A percentile compares a stretch with the other conserved stretches of the same genome.
phyloP scores from a whole-genome alignment of 164 flowering plant species.

The Vitis vinifera region DNA sequence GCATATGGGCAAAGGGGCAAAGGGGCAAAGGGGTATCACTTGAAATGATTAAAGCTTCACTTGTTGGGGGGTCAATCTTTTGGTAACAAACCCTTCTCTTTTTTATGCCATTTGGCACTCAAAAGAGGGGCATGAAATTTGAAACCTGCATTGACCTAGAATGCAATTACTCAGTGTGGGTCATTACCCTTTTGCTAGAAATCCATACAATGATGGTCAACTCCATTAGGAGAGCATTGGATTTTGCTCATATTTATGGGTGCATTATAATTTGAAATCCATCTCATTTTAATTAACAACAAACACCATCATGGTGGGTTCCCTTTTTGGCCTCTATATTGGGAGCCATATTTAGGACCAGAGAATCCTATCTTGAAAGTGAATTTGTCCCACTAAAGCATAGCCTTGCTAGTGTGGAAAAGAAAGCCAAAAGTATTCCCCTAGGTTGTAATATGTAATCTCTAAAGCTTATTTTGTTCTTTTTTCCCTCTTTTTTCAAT shows the following conservation, averaged over 20 bases:
- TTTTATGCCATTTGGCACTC: slow-evolving; percentile 3
- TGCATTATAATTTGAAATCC: slow-evolving; percentile 9
- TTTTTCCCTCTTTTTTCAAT: no score
- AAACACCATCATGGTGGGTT: slow-evolving; percentile 26
- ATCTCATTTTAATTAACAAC: slow-evolving; percentile 4
- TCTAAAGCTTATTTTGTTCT: no score
- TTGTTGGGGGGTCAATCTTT: slow-evolving; percentile 7
- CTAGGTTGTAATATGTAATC: no score
- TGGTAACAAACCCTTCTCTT: background rate
- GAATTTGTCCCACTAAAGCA: background rate
- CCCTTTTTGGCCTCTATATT: slow-evolving; percentile 31
- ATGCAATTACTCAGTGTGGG: slow-evolving; percentile 14
- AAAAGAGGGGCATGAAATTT: slow-evolving; percentile 1
- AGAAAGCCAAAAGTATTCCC: background rate
- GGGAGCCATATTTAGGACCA: slow-evolving; percentile 11
- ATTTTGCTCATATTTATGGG: slow-evolving; percentile 4
- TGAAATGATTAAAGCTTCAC: slow-evolving; percentile 19
- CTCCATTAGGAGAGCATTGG: slow-evolving; percentile 9
- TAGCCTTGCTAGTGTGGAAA: background rate
- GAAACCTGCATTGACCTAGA: slow-evolving; percentile 16
- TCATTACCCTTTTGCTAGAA: background rate
- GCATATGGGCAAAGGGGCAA: no score
- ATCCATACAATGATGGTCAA: slow-evolving; percentile 15
- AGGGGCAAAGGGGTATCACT: no score
- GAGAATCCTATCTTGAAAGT: slow-evolving; percentile 17